Conservation (phyloP, 2,329 filamentous ascomycete genomes). For the Sclerotinia nivalis region DNA sequence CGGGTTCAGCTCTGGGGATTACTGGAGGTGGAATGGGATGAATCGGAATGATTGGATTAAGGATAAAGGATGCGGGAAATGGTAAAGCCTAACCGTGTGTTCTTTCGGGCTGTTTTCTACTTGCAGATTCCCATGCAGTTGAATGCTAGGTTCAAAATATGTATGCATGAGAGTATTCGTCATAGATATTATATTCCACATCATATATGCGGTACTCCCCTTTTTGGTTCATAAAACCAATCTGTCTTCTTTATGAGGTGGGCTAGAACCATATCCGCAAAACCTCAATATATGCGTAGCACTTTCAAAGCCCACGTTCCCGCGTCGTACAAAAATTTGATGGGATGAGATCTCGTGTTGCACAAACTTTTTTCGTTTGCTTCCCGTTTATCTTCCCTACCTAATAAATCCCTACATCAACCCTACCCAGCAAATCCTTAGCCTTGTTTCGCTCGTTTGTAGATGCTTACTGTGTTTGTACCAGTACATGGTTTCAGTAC, state of each 20-base stretch:
- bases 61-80: neutral
- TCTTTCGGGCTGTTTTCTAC: conserved; percentile 1
- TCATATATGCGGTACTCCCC: neutral
- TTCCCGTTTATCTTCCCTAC: neutral
- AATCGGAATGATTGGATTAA: neutral
- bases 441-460: neutral
- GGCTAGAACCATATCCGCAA: neutral
- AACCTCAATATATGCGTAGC: neutral
- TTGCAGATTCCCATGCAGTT: neutral
- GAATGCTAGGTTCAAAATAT: too few species aligned
- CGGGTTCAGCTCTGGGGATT: conserved; percentile 13
- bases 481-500: neutral
- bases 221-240: neutral
- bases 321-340: neutral
- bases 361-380: neutral
- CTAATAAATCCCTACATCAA: neutral
- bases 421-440: neutral
- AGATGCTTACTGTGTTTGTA: conserved; percentile 11
- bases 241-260: neutral
- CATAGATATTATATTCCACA: neutral
- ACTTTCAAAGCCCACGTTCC: neutral
- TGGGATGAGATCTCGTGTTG: neutral
- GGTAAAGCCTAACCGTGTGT: neutral
- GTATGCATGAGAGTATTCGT: neutral
- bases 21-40: neutral